A percentile compares a stretch with the other conserved stretches of the same genome.
These are phyloP conservation scores for Alnus rubra DNA, from an alignment of 306 rosid species.

Conservation along the genomic window DNA sequence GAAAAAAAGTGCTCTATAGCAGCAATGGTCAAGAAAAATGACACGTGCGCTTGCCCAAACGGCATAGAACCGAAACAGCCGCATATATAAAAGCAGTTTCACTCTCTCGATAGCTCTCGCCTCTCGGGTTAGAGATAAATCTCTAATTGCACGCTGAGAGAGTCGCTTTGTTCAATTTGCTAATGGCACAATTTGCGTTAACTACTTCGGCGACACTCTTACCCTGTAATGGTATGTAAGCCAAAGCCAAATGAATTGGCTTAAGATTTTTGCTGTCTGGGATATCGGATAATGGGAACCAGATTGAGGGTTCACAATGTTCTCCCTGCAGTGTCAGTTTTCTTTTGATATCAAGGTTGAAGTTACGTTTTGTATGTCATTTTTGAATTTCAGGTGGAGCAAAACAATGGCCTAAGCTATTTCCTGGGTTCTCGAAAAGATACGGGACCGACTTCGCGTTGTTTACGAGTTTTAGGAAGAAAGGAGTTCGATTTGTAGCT, in stretches of 20 bases:
- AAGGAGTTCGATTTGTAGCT: constrained; percentile 40
- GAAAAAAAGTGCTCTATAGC: no score
- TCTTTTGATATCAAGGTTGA: not conserved
- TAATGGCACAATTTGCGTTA: constrained; percentile 41
- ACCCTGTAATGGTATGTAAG: not conserved
- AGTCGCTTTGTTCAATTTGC: not conserved
- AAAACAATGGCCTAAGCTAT: constrained; percentile 40
- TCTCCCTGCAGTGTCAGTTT: not conserved
- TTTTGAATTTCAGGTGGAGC: constrained; percentile 42
- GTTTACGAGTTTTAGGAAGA: constrained; percentile 33
- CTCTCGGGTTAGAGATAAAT: not conserved
- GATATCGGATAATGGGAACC: not conserved
- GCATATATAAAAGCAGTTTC: not conserved
- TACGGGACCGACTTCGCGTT: constrained; percentile 30
- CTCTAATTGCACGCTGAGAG: not conserved
- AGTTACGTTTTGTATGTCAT: not conserved
- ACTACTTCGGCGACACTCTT: constrained; percentile 47
- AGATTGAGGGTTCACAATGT: not conserved
- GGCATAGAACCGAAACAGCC: constrained; percentile 39
- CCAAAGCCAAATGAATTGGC: no score
- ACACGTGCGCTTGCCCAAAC: no score
- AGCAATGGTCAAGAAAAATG: no score
- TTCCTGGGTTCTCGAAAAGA: constrained; percentile 37
- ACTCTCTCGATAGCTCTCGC: not conserved
- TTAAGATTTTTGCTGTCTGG: not conserved